Evolutionary conservation across 768 basidiomycete species (phyloP).

Genomic region (Asterophora parasitica): DNA sequence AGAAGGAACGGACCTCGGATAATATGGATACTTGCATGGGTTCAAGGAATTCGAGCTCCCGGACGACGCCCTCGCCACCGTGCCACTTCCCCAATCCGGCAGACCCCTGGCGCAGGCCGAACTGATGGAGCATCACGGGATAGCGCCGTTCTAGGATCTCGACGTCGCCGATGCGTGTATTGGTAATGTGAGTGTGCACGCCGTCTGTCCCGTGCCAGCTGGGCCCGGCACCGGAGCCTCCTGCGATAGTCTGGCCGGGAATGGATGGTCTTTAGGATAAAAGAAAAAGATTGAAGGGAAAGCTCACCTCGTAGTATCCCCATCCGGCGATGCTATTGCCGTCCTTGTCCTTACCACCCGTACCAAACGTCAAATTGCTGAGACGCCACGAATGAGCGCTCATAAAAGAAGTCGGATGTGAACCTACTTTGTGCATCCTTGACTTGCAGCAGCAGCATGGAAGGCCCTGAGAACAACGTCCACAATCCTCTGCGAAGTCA

Average conservation of each 20-base stretch:
- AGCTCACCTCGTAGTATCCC: constrained; percentile 80
- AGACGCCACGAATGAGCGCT: background rate
- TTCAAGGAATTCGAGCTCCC: constrained; percentile 80
- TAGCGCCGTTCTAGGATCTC: constrained; percentile 93
- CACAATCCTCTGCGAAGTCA: constrained; percentile 89
- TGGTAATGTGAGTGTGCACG: constrained; percentile 91
- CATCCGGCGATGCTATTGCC: constrained; percentile 75
- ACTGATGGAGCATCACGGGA: constrained; percentile 83
- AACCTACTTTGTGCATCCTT: constrained; percentile 86
- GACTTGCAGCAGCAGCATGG: constrained; percentile 85
- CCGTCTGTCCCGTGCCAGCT: constrained; percentile 90
- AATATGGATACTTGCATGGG: constrained; percentile 84
- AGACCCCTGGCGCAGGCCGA: constrained; percentile 67
- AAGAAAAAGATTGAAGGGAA: constrained; percentile 5
- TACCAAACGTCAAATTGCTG: constrained; percentile 86
- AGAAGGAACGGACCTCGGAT: constrained; percentile 55
- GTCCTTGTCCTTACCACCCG: constrained; percentile 80
- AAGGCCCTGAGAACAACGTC: constrained; percentile 94
- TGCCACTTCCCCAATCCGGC: constrained; percentile 67
- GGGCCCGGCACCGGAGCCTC: constrained; percentile 89
- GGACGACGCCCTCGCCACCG: constrained; percentile 81
- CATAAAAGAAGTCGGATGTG: constrained; percentile 10
- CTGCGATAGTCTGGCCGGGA: constrained; percentile 79
- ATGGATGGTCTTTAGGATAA: constrained; percentile 2
- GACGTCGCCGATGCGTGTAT: constrained; percentile 89